phyloP scores from a whole-genome alignment of 805 yeast genomes.

The Metschnikowia peoriensis region DNA sequence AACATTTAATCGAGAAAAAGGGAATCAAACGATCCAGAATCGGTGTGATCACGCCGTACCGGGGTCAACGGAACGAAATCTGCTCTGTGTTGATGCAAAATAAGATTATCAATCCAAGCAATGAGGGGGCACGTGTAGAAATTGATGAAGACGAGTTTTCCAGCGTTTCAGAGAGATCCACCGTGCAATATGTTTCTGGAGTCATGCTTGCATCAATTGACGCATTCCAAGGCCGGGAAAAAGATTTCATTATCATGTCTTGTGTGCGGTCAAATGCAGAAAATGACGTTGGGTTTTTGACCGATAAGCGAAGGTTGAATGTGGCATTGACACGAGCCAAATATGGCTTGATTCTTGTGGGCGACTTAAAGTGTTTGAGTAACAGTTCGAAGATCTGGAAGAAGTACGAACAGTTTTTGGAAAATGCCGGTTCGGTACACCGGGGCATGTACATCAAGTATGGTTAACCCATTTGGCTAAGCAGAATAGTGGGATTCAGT shows the following conservation, averaged over 20 bases:
- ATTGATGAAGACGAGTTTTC: constrained; percentile 61
- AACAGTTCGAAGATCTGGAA: constrained; percentile 70
- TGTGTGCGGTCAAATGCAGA: constrained; percentile 44
- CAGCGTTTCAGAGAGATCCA: constrained; percentile 29
- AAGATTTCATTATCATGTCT: constrained; percentile 40
- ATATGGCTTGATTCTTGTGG: constrained; percentile 53
- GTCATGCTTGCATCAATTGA: constrained; percentile 73
- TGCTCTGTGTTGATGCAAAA: constrained; percentile 51
- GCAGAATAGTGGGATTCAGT: too few relatives aligned
- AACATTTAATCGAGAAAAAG: constrained; percentile 52
- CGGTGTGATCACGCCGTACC: constrained; percentile 68
- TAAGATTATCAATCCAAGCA: constrained; percentile 53
- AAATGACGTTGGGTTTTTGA: constrained; percentile 40
- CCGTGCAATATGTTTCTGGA: constrained; percentile 1
- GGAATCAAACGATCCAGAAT: constrained; percentile 49
- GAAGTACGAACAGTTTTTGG: constrained; percentile 28
- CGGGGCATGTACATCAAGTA: not conserved
- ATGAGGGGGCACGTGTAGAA: constrained; percentile 46
- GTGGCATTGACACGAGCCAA: constrained; percentile 45
- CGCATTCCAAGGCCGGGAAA: constrained; percentile 43
- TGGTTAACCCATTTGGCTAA: too few relatives aligned
- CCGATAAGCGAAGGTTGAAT: constrained; percentile 42
- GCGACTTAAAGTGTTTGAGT: constrained; percentile 76
- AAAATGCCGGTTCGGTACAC: not conserved
- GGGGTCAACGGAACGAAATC: constrained; percentile 67